Evolutionary conservation across 2,329 filamentous ascomycete species (phyloP), one percentile per base, ranked within the genome.

Genomic region (Diaporthe capsici): DNA sequence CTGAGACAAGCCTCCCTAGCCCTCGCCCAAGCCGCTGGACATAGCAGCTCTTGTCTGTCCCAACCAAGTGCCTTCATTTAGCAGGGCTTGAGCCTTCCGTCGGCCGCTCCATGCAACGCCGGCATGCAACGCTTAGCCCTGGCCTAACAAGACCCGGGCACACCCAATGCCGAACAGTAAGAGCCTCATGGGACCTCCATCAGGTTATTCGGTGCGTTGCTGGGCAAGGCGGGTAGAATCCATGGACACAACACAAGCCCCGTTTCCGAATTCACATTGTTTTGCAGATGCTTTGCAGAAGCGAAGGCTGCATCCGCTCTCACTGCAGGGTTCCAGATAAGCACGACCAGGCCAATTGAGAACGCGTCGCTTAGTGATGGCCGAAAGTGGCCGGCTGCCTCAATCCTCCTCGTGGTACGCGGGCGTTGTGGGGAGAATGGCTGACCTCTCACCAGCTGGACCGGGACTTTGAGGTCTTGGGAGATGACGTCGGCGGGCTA

Each of bases 321-420:
- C 42, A n/a, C 28, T 51, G 22, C 12, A 7, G 31, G 10, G 28
- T 17, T 9, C 31, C 20, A 10, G 63, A 68, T 68, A 68, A 53
- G 22, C 3, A 28, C 10, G 1, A 15, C 3, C 17, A 17, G 8
- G 28, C 61, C 61, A 49, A 67, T 67, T 8, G 28, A 25, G 20
- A 22, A 12, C 22, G 47, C 12, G 31, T 53, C 47, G 47, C 65
- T 68, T 28, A 68, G 2, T 42, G 22, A 68, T 39, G 65, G 47
- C 25, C 6, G 17, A 22, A 12, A 22, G 20, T 22, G 25, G 4
- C 10, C 8, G 22, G 57, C 22, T 39, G 65, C 65, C 65, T 68
- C 47, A 25, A 53, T 68, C 31, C 65, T 68, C 31, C 63, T 68
- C 47, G 47, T 53, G 44, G 63, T 3, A 68, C 63, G 63, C n/a